A percentile compares a stretch with the other conserved stretches of the same genome.
Conservation (phyloP, 768 basidiomycete species). For the Dioszegia crocea region DNA sequence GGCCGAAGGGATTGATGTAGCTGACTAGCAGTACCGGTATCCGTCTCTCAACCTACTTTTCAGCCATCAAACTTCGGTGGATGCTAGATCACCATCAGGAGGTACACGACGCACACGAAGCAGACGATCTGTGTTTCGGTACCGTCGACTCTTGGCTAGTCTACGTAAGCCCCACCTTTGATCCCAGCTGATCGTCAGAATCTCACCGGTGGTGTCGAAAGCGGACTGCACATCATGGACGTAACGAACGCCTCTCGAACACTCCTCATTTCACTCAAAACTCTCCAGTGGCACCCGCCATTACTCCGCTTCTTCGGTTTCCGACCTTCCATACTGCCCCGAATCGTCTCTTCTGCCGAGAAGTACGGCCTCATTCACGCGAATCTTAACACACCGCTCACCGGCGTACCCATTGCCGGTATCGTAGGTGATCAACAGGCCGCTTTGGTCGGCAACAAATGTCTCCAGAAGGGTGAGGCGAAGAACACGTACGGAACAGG, state of each 20-base stretch:
- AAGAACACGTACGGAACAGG: conserved; percentile 99
- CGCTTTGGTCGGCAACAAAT: conserved; percentile 93
- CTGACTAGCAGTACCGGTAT: conserved; percentile 67
- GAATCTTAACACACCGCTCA: conserved; percentile 53
- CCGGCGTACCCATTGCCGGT: conserved; percentile 78
- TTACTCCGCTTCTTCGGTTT: conserved; percentile 84
- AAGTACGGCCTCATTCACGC: conserved; percentile 72
- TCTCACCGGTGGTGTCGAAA: conserved; percentile 69
- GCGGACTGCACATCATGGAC: conserved; percentile 77
- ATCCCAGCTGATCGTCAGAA: conserved; percentile 55
- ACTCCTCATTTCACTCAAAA: conserved; percentile 76
- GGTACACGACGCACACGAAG: conserved; percentile 71
- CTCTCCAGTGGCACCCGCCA: conserved; percentile 74
- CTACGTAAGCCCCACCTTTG: conserved; percentile 58
- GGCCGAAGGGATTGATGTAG: not conserved
- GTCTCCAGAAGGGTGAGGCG: conserved; percentile 80
- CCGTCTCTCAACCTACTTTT: conserved; percentile 96
- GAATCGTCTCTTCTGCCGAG: conserved; percentile 84
- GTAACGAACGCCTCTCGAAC: conserved; percentile 96
- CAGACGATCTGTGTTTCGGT: conserved; percentile 79
- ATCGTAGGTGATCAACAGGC: conserved; percentile 98
- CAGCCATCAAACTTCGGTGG: conserved; percentile 92
- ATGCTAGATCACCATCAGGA: conserved; percentile 82
- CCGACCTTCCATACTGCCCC: conserved; percentile 71
- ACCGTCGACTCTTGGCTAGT: conserved; percentile 96